These are phyloP conservation scores for Phytophthora boehmeriae DNA, from an alignment of 352 stramenopile species.

Conservation along the genomic window DNA sequence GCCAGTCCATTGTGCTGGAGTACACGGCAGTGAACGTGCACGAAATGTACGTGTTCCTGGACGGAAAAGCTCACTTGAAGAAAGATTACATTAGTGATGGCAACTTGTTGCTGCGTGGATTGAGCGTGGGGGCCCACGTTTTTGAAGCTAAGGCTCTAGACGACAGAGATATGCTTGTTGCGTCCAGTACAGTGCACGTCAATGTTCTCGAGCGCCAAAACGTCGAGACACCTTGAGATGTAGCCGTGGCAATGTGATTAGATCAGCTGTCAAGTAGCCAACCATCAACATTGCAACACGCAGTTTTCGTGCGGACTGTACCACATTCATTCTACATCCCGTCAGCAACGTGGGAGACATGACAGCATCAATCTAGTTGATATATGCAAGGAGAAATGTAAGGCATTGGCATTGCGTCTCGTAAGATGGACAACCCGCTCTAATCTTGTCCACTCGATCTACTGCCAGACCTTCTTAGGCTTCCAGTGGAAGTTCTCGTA, in stretches of 20 bases:
- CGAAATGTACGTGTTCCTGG: slow-evolving; percentile 34
- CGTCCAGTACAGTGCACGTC: slow-evolving; percentile 19
- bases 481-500: slow-evolving; percentile 97
- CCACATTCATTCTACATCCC: slow-evolving; percentile 10
- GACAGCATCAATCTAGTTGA: slow-evolving; percentile 1
- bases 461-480: slow-evolving; percentile 87
- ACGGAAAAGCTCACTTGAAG: slow-evolving; percentile 28
- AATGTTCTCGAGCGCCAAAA: slow-evolving; percentile 8
- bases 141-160: slow-evolving; percentile 35
- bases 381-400: slow-evolving; percentile 9
- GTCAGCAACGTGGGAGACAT: neutral
- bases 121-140: slow-evolving; percentile 36
- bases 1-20: slow-evolving; percentile 39
- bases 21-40: slow-evolving; percentile 47
- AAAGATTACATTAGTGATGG: slow-evolving; percentile 44
- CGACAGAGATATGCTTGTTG: slow-evolving; percentile 4
- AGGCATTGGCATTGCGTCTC: slow-evolving; percentile 29
- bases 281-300: slow-evolving; percentile 1
- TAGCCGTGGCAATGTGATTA: neutral
- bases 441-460: slow-evolving; percentile 17
- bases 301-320: slow-evolving; percentile 4
- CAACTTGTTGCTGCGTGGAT: slow-evolving; percentile 48
- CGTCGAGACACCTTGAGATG: slow-evolving; percentile 2
- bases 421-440: slow-evolving; percentile 8
- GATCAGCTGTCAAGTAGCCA: neutral